phyloP scores from a whole-genome alignment of 352 stramenopile genomes.

The Globisporangium megalacanthum region DNA sequence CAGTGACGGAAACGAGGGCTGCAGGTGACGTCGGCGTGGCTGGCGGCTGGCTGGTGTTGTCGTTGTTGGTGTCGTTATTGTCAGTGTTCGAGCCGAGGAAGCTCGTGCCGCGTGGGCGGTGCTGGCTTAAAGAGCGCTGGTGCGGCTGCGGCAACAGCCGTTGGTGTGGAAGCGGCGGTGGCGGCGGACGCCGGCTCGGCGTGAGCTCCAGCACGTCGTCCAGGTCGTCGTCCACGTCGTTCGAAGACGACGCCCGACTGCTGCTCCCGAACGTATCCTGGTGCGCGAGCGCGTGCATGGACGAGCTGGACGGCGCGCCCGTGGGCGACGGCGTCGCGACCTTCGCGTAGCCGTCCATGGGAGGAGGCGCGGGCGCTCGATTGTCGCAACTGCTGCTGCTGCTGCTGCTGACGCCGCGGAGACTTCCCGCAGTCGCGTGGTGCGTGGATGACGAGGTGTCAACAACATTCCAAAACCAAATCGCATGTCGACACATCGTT shows the following conservation, averaged over 20 bases:
- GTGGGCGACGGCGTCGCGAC: conserved; percentile 36
- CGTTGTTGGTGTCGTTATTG: neutral
- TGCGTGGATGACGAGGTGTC: neutral
- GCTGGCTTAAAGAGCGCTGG: neutral
- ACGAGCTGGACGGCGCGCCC: neutral
- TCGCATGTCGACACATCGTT: conserved; percentile 6
- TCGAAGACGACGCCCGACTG: conserved; percentile 7
- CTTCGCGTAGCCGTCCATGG: conserved; percentile 19
- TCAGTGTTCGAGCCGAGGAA: conserved; percentile 2
- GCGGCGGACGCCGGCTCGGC: conserved; percentile 4
- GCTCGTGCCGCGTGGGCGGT: conserved; percentile 7
- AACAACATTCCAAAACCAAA: neutral
- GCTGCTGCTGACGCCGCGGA: neutral
- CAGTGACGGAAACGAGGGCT: conserved; percentile 11
- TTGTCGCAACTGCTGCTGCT: neutral
- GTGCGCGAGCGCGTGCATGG: conserved; percentile 10
- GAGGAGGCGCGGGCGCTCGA: no score
- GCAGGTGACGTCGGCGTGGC: neutral
- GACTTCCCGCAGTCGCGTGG: neutral
- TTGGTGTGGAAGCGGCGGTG: neutral
- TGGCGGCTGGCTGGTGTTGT: no score
- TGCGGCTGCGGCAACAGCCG: neutral
- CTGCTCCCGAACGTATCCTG: conserved; percentile 41
- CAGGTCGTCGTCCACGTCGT: conserved; percentile 12
- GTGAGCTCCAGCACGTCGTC: conserved; percentile 15